These are phyloP conservation scores for Castanospermum australe DNA, from an alignment of 306 rosid species.

Conservation along the genomic window DNA sequence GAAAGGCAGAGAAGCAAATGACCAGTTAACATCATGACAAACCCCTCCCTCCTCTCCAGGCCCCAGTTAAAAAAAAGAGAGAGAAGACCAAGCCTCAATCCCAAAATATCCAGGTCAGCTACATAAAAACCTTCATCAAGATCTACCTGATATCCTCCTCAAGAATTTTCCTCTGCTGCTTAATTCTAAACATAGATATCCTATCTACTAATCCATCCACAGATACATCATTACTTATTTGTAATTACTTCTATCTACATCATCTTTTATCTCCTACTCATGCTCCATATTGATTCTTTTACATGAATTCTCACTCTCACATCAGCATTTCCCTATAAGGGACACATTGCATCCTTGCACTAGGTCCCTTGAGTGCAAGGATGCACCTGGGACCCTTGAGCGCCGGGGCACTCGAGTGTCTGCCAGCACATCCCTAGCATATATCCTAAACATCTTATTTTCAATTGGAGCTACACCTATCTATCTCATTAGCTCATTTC, in stretches of 20 bases:
- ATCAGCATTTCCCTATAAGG: no score
- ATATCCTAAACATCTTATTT: neutral
- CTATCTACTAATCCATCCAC: neutral
- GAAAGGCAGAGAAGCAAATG: conserved; percentile 7
- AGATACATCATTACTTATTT: neutral
- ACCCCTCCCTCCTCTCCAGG: no score
- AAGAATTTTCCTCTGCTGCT: neutral
- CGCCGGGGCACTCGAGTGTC: no score
- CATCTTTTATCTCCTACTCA: neutral
- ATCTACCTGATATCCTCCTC: neutral
- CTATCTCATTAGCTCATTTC: neutral
- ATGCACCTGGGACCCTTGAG: no score
- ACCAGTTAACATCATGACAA: neutral
- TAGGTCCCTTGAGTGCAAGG: no score
- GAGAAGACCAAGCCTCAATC: no score
- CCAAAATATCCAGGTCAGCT: no score
- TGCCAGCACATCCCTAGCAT: no score
- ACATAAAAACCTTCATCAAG: neutral
- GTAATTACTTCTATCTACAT: no score
- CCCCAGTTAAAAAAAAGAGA: no score
- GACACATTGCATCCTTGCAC: no score
- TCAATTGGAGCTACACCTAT: neutral
- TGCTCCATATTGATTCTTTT: no score
- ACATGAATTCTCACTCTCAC: neutral
- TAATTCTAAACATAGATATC: neutral